Evolutionary conservation across 495 filamentous ascomycete genomes (phyloP).

Genomic region (Cryomyces minteri): DNA sequence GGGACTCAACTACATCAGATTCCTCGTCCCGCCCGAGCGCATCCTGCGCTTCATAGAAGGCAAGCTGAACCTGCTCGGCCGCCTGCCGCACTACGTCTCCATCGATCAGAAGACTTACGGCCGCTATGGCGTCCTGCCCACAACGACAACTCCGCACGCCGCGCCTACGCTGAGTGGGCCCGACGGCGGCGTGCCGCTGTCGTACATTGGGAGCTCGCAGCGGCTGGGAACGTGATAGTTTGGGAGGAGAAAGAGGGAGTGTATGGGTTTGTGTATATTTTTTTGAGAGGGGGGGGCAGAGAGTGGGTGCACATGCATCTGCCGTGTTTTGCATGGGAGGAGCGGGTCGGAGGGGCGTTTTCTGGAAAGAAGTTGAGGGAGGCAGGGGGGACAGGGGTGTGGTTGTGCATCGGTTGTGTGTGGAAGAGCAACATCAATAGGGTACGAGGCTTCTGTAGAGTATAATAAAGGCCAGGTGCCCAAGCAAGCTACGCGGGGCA

Average conservation of each 20-base stretch:
- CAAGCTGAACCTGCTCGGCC: constrained; percentile 63
- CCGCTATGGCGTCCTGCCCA: constrained; percentile 75
- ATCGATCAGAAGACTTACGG: constrained; percentile 91
- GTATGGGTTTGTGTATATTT: too few species aligned
- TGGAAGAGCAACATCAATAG: too few species aligned
- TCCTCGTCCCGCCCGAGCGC: constrained; percentile 69
- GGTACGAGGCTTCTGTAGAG: too few species aligned
- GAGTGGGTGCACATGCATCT: too few species aligned
- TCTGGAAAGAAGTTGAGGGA: too few species aligned
- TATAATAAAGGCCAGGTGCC: too few species aligned
- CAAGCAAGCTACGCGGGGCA: too few species aligned
- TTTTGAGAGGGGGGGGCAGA: too few species aligned
- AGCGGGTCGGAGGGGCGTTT: too few species aligned
- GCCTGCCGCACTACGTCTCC: constrained; percentile 74
- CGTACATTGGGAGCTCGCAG: constrained; percentile 40
- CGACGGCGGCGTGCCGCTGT: constrained; percentile 27
- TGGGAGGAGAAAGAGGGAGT: neutral
- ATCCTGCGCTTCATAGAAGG: constrained; percentile 65
- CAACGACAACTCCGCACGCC: constrained; percentile 22
- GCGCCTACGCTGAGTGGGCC: constrained; percentile 19
- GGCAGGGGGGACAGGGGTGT: too few species aligned
- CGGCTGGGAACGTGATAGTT: constrained; percentile 37
- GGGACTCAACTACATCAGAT: constrained; percentile 67
- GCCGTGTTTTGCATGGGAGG: too few species aligned
- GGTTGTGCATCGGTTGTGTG: too few species aligned